A percentile compares a stretch with the other conserved stretches of the same genome.
phyloP scores from a whole-genome alignment of 1,139 yeast genomes.

The Yamadazyma pseudoaaseri region DNA sequence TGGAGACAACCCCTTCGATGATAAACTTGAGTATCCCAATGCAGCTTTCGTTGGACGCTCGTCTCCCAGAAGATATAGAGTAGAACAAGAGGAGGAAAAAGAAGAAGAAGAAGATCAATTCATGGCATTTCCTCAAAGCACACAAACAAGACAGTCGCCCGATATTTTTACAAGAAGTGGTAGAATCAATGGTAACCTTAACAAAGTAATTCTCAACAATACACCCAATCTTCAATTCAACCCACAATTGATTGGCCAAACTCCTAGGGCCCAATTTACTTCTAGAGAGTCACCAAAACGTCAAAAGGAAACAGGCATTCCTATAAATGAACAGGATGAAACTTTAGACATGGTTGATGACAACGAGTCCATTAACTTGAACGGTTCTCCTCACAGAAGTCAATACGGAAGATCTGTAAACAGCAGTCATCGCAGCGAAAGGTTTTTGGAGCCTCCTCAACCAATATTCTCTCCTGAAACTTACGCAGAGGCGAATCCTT shows the following conservation, averaged over 20 bases:
- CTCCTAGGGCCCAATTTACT: conserved; percentile 58
- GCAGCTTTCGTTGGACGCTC: conserved; percentile 43
- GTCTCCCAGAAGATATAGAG: conserved; percentile 38
- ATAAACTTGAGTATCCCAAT: conserved; percentile 29
- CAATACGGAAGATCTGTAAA: conserved; percentile 25
- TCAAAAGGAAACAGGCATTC: conserved; percentile 46
- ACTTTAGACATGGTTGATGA: conserved; percentile 28
- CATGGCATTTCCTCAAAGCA: conserved; percentile 27
- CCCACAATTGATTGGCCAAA: conserved; percentile 16
- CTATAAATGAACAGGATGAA: conserved; percentile 43
- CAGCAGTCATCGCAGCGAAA: conserved; percentile 44
- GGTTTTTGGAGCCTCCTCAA: conserved; percentile 60
- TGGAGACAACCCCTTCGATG: conserved; percentile 31
- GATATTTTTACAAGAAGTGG: conserved; percentile 51
- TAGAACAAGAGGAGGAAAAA: conserved; percentile 18
- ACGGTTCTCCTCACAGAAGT: conserved; percentile 36
- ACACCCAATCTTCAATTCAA: conserved; percentile 16
- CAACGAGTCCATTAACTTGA: conserved; percentile 16
- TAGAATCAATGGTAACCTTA: conserved; percentile 16
- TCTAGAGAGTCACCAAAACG: conserved; percentile 67
- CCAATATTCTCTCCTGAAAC: conserved; percentile 66
- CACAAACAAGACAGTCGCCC: conserved; percentile 37
- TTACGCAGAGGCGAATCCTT: conserved; percentile 59
- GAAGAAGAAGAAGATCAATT: conserved; percentile 22
- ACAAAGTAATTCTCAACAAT: conserved; percentile 21